Evolutionary conservation across 1,284 basidiomycete species (phyloP), one percentile per base, ranked within the genome.

Genomic region (Apiotrichum siamense): DNA sequence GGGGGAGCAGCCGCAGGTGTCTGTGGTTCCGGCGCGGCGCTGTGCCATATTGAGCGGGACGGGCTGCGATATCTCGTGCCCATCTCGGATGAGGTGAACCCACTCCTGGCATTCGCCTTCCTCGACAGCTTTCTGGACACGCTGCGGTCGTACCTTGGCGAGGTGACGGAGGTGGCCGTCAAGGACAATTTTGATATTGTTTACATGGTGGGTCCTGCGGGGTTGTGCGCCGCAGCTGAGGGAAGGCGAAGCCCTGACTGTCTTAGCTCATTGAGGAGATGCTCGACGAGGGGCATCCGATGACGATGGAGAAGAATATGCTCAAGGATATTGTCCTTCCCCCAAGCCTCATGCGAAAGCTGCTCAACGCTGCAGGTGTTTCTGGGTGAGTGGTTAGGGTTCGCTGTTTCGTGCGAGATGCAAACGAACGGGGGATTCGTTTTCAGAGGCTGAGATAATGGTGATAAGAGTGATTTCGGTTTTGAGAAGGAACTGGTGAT

Each of bases 171-270:
- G 20, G 81, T 83, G 7, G 86, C 83, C 1, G 76, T 97, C 62
- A 88, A 85, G 63, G 91, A 97, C 58, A 91, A 96, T 73, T 96
- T 97, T 74, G 93, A 97, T 66, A 83, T 91, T 37, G 90, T 97
- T 11, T 96, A 97, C 70, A 90, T 93, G 79, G 88, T 86, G 59
- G 23, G 77, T 61, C 13, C 23, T 20, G 37, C 23, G 25, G 15
- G 35, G 18, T 18, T 20, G 37, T 11, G n/a, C 17, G 29, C 18
- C 20, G 17, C 7, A 38, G 37, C 20, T 38, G 24, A 23, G 10
- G 10, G 11, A 42, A 42, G 24, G 11, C 31, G 35, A 18, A 23
- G 29, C 29, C 48, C 46, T 60, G 23, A 23, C 40, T n/a, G 18
- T 26, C 18, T 0, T 65, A 96, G 87, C 81, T 97, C 26, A 81